Base-by-base conservation (phyloP, 164 flowering plant genomes). In the Macadamia tetraphylla region DNA sequence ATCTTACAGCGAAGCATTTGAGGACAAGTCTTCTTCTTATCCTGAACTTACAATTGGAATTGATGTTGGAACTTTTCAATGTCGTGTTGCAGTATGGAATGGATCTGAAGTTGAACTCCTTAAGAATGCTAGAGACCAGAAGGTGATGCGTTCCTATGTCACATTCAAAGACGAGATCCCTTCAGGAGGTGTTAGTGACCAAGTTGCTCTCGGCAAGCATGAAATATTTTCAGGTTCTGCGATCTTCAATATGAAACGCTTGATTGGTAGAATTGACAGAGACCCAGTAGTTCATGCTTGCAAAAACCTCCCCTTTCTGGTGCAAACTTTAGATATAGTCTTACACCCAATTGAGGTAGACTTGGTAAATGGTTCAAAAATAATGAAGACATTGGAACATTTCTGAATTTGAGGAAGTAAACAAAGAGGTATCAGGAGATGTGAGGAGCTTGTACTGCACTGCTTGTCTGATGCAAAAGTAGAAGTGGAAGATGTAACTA, bases 201-300 rank as follows among this genome's bases (percentile, higher is more conserved):
- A 83, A 48, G 71, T 81, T 44, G 70, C 81, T 65, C 79, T 84
- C 43, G 60, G 63, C 51, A 96, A 90, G 71, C 67, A 77, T 48
- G 97, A 94, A 40, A 81, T 94, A 71, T 67, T 91, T 32, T 82
- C 92, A 6, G 98, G 98, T 9, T 79, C 96, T 58, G 80, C 98
- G n/a, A 77, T 94, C 46, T 94, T 94, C 82, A 94, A 94, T 81
- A 80, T 91, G 81, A 90, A 89, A 68, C 92, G 98, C 59, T 76
- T 94, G 4, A 78, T 94, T 65, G 97, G 98, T 13, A 74, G 97
- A 74, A 78, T 82, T 60, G 98, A 94, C 68, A 89, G 91, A n/a
- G 97, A 94, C 64, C 98, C 96, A 3, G 85, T 91, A 11, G 87
- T 91, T 64, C 96, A 83, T 58, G 72, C 90, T 1, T 80, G 93